Base-by-base conservation (phyloP, 768 basidiomycete species). In the Phallus indusiatus region DNA sequence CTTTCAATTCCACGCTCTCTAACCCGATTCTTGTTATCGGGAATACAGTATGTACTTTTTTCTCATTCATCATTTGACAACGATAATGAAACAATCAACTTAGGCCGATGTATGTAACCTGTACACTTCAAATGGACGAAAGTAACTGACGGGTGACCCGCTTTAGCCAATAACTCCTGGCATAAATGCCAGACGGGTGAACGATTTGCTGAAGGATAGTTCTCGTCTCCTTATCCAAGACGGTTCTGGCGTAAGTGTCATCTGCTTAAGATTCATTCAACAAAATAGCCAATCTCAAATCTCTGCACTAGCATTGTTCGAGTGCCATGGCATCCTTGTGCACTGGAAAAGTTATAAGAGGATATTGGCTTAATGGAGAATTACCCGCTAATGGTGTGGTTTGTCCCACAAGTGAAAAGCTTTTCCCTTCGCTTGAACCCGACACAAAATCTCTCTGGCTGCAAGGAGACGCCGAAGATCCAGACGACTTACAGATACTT, bases 141-240 rank as follows among this genome's bases (percentile, higher is more conserved):
- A 28, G 28, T 7, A 28, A 7, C 21, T 21, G 21, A 35, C 5
- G 42, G 5, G 9, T 42, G 10, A 6, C 22, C n/a, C n/a, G 46
- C n/a, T 33, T 7, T 48, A 72, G 59, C 69, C 70, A 3, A 67
- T 70, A 16, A 72, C 71, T 9, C 68, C 71, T 8, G 56, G 69
- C 17, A 42, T 53, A 11, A 71, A 66, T 56, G 71, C 67, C 11
- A 50, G 61, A 49, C 33, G 56, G 0, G 67, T 69, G 5, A 62
- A 66, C 18, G 56, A 63, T 47, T 55, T 65, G 16, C 63, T 70
- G 9, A 61, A 61, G 33, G 24, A 65, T 21, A 68, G 68, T 5
- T 62, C 69, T 16, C 59, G 66, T 12, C 61, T 71, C 20, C 52
- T 71, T 5, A 60, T 70, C 20, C 68, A 69, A 54, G 66, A 70